phyloP scores from a whole-genome alignment of 2,329 filamentous ascomycete species.

The Cryphonectria parasitica region DNA sequence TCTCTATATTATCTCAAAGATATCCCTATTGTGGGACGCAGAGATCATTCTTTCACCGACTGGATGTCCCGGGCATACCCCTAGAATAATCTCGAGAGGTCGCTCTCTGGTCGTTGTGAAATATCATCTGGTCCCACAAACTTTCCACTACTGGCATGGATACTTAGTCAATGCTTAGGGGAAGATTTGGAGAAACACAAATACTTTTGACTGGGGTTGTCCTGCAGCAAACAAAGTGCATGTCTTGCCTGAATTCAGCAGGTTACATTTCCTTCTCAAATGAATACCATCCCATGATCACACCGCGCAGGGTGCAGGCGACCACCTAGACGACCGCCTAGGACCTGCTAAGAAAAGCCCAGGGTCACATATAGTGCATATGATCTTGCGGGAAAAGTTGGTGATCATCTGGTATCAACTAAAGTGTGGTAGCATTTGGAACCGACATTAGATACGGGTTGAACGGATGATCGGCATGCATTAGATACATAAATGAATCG shows the following conservation, averaged over 20 bases:
- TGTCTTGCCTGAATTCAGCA: conserved; percentile 12
- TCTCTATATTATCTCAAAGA: no score
- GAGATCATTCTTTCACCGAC: no score
- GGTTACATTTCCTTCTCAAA: conserved; percentile 11
- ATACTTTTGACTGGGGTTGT: neutral
- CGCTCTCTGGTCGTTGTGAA: neutral
- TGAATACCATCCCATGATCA: neutral
- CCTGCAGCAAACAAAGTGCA: neutral
- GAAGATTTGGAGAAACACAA: neutral
- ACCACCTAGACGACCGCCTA: neutral
- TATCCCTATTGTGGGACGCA: no score
- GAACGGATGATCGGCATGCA: conserved; percentile 17
- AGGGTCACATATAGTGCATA: neutral
- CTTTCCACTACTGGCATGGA: neutral
- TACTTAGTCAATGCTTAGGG: neutral
- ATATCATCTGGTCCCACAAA: neutral
- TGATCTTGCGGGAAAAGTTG: neutral
- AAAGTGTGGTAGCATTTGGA: neutral
- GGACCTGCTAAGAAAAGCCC: neutral
- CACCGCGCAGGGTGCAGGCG: neutral
- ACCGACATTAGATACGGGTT: neutral
- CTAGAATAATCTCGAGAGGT: neutral
- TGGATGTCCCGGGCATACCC: no score
- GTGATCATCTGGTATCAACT: neutral
- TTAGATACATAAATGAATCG: neutral